Evolutionary conservation across 768 basidiomycete genomes (phyloP).

Genomic region (Coprinellus aureogranulatus): DNA sequence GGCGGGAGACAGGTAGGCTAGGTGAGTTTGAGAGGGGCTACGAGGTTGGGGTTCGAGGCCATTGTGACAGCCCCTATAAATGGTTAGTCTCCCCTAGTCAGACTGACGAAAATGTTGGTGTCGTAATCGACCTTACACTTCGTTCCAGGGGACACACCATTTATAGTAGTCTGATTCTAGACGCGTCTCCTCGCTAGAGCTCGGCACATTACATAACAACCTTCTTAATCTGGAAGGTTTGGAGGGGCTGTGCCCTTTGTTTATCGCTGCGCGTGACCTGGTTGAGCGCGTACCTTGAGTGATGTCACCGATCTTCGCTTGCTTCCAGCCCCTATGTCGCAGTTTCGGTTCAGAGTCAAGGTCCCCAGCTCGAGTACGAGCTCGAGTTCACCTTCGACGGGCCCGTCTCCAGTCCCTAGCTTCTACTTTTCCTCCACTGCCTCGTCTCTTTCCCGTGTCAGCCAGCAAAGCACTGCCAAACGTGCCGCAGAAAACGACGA

Average conservation of each 20-base stretch:
- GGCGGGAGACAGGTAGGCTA: too few species aligned
- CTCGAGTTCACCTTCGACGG: too few species aligned
- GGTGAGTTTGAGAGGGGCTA: too few species aligned
- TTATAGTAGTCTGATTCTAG: background rate
- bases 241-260: background rate
- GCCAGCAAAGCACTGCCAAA: background rate
- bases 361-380: too few species aligned
- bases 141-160: background rate
- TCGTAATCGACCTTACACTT: background rate
- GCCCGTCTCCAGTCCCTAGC: background rate
- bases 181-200: background rate
- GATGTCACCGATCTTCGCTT: too few species aligned
- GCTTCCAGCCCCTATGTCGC: too few species aligned
- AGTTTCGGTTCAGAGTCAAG: too few species aligned
- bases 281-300: too few species aligned
- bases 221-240: background rate
- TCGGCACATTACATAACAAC: background rate
- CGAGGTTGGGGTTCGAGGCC: too few species aligned
- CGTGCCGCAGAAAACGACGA: background rate
- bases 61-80: too few species aligned
- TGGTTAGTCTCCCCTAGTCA: slow-evolving; percentile 27
- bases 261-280: too few species aligned
- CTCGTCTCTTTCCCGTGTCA: too few species aligned
- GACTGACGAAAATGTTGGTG: background rate
- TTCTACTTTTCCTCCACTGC: background rate